Evolutionary conservation across 176 grass and related monocot species (phyloP).

Genomic region (Triticum timopheevii): DNA sequence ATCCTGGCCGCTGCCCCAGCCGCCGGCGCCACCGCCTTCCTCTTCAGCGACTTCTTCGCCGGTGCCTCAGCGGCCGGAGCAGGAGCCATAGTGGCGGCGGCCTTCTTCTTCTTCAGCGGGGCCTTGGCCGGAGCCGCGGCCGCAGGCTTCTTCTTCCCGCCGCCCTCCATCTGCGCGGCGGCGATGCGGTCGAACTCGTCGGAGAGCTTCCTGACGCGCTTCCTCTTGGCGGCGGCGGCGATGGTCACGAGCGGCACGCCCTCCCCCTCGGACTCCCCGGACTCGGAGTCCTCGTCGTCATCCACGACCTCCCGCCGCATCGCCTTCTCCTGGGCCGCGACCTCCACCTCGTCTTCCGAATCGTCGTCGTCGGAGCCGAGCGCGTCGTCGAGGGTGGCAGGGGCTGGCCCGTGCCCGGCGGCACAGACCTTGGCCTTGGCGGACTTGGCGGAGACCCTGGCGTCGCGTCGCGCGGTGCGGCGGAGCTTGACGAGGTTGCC

Average conservation of each 20-base stretch:
- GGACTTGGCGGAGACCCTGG: neutral
- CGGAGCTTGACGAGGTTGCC: constrained; percentile 84
- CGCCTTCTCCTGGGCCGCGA: constrained; percentile 30
- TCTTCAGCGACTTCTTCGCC: constrained; percentile 38
- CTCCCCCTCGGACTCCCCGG: constrained; percentile 28
- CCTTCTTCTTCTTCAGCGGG: constrained; percentile 34
- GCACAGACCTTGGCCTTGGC: neutral
- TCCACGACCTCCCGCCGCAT: constrained; percentile 10
- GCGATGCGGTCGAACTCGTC: constrained; percentile 76
- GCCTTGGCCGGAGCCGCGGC: constrained; percentile 28
- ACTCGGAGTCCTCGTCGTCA: constrained; percentile 3
- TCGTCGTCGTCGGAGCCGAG: constrained; percentile 44
- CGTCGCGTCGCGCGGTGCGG: constrained; percentile 24
- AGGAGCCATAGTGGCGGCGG: neutral
- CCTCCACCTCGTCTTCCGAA: constrained; percentile 21
- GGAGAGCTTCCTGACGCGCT: constrained; percentile 55
- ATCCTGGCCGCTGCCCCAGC: constrained; percentile 24
- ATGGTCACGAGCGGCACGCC: constrained; percentile 29
- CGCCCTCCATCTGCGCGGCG: constrained; percentile 10
- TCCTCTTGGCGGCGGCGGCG: constrained; percentile 49
- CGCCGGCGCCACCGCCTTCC: neutral
- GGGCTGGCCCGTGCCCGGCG: constrained; percentile 36
- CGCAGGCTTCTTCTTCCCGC: constrained; percentile 21
- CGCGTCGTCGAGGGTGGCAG: neutral
- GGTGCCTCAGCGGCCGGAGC: neutral